A percentile compares a stretch with the other conserved stretches of the same genome.
Evolutionary conservation across 805 yeast genomes (phyloP).

Genomic region (Schwanniomyces sp.): DNA sequence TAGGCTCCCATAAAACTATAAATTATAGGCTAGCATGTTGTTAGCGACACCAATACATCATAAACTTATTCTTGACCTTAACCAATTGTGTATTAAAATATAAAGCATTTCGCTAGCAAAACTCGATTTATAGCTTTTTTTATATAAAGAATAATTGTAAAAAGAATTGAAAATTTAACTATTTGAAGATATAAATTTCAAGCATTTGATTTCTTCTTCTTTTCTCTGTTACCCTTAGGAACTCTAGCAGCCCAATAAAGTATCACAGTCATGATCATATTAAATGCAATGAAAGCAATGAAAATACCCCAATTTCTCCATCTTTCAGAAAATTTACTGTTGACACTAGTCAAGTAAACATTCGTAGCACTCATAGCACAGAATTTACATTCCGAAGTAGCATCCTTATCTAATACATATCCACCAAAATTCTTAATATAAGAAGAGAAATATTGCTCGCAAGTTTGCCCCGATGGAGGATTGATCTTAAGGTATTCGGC

Average conservation of each 20-base stretch:
- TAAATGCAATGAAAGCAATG: conserved; percentile 33
- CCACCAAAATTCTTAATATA: conserved; percentile 47
- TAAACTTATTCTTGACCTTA: no score
- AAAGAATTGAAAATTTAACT: neutral
- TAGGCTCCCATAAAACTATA: no score
- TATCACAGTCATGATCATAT: conserved; percentile 28
- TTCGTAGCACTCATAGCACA: conserved; percentile 63
- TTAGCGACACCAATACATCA: no score
- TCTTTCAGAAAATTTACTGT: conserved; percentile 49
- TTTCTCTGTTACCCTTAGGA: conserved; percentile 57
- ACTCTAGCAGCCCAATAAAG: conserved; percentile 70
- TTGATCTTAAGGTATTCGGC: conserved; percentile 19
- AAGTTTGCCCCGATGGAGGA: conserved; percentile 22
- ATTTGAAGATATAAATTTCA: neutral
- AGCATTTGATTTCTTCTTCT: conserved; percentile 17
- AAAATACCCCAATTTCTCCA: conserved; percentile 69
- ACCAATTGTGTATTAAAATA: no score
- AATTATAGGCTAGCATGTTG: no score
- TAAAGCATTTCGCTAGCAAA: neutral
- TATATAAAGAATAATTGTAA: no score
- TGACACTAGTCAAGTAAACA: conserved; percentile 49
- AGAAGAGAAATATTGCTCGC: conserved; percentile 20
- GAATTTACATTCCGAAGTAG: conserved; percentile 57
- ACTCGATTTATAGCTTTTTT: neutral
- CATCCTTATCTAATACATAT: conserved; percentile 37